Conservation (phyloP, 495 filamentous ascomycete species). For the Penicillium odoratum region DNA sequence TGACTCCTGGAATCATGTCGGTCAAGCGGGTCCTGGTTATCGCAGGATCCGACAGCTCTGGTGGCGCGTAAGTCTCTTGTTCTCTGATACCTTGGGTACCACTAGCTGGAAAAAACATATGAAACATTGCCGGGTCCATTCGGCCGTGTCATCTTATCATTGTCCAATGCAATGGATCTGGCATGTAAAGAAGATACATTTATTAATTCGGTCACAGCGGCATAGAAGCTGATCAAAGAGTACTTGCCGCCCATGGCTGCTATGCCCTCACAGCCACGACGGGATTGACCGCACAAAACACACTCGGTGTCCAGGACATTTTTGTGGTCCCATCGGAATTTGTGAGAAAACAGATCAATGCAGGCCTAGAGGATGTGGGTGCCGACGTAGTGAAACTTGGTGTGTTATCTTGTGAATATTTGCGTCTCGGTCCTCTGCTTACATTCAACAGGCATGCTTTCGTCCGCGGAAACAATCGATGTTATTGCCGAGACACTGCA, state of each 20-base stretch:
- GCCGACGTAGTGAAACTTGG: slow-evolving; percentile 91
- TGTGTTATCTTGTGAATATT: slow-evolving; percentile 35
- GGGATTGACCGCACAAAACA: slow-evolving; percentile 93
- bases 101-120: not conserved
- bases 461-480: slow-evolving; percentile 72
- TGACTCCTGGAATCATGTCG: slow-evolving; percentile 33
- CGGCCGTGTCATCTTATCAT: slow-evolving; percentile 1
- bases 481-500: slow-evolving; percentile 68
- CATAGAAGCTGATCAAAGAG: slow-evolving; percentile 96
- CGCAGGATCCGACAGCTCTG: slow-evolving; percentile 83
- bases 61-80: slow-evolving; percentile 69
- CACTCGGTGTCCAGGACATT: slow-evolving; percentile 76
- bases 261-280: slow-evolving; percentile 98
- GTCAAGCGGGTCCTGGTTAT: slow-evolving; percentile 69
- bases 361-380: slow-evolving; percentile 77
- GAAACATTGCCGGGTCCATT: not conserved
- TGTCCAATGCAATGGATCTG: not conserved
- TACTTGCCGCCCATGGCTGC: slow-evolving; percentile 84
- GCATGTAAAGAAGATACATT: not conserved
- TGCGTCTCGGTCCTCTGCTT: slow-evolving; percentile 1
- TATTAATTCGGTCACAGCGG: slow-evolving; percentile 55
- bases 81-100: not conserved
- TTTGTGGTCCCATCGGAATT: slow-evolving; percentile 78
- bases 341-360: slow-evolving; percentile 80
- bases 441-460: slow-evolving; percentile 74